A percentile compares a stretch with the other conserved stretches of the same genome.
These are phyloP conservation scores for Fusarium clavum DNA, from an alignment of 2,329 filamentous ascomycete species.

Conservation along the genomic window DNA sequence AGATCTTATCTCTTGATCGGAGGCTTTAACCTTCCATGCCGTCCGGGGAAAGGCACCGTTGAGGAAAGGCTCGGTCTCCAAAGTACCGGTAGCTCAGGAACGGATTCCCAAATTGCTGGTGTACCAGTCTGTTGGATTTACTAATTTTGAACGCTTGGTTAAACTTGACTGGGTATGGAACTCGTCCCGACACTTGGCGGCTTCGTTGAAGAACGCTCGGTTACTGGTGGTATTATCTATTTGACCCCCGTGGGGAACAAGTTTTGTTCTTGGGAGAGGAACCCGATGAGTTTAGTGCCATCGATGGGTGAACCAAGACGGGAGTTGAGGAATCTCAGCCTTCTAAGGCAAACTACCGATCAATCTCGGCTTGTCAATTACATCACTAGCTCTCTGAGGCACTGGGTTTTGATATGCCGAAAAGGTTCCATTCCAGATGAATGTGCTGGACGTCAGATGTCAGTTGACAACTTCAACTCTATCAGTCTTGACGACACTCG, in stretches of 20 bases:
- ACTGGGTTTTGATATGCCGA: neutral
- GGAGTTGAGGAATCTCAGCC: neutral
- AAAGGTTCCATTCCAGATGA: neutral
- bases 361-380: neutral
- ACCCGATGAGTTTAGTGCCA: neutral
- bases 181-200: too few species aligned
- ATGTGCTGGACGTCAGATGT: neutral
- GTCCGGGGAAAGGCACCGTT: neutral
- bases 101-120: neutral
- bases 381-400: neutral
- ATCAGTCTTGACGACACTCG: neutral
- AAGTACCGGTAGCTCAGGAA: neutral
- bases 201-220: too few species aligned
- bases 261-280: neutral
- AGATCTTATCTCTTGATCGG: neutral
- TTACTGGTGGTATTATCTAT: too few species aligned
- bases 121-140: neutral
- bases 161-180: too few species aligned
- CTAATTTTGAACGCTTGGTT: neutral
- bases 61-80: neutral
- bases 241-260: too few species aligned
- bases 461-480: neutral
- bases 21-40: neutral
- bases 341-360: neutral
- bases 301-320: neutral